Conservation (phyloP, 495 filamentous ascomycete genomes). For the Letharia columbiana region DNA sequence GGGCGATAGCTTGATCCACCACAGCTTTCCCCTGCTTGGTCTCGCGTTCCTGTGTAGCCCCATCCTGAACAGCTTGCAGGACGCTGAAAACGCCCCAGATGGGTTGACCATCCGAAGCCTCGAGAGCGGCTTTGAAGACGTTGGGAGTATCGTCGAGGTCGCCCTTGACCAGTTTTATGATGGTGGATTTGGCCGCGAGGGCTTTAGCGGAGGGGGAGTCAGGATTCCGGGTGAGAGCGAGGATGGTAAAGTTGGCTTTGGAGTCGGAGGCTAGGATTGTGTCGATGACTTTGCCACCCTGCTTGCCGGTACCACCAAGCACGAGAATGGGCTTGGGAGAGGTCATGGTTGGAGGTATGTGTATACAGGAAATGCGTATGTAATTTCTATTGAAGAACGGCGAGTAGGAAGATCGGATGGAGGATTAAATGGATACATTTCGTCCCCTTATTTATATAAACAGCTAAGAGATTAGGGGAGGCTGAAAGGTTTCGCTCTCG, state of each 20-base stretch:
- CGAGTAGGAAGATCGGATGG: neutral
- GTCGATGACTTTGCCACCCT: slow-evolving; percentile 55
- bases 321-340: slow-evolving; percentile 41
- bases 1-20: slow-evolving; percentile 49
- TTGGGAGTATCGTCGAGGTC: slow-evolving; percentile 42
- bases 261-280: slow-evolving; percentile 41
- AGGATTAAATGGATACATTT: neutral
- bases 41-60: slow-evolving; percentile 41
- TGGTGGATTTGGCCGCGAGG: slow-evolving; percentile 38
- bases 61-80: slow-evolving; percentile 40
- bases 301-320: slow-evolving; percentile 65
- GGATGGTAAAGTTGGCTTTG: slow-evolving; percentile 46
- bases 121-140: slow-evolving; percentile 44
- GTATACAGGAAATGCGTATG: neutral
- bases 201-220: slow-evolving; percentile 44
- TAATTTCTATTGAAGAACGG: neutral
- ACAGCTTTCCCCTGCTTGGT: slow-evolving; percentile 54
- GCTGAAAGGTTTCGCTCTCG: too few species aligned
- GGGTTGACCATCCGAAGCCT: slow-evolving; percentile 27
- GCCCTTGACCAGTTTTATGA: slow-evolving; percentile 49
- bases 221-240: slow-evolving; percentile 60
- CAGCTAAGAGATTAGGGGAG: too few species aligned
- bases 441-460: too few species aligned
- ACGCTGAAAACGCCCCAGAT: slow-evolving; percentile 48
- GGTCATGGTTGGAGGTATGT: slow-evolving; percentile 8